Percentiles rank a stretch among this genome's conserved stretches.
These are phyloP conservation scores for Stenocarpella maydis DNA, from an alignment of 2,329 filamentous ascomycete species.

Conservation along the genomic window DNA sequence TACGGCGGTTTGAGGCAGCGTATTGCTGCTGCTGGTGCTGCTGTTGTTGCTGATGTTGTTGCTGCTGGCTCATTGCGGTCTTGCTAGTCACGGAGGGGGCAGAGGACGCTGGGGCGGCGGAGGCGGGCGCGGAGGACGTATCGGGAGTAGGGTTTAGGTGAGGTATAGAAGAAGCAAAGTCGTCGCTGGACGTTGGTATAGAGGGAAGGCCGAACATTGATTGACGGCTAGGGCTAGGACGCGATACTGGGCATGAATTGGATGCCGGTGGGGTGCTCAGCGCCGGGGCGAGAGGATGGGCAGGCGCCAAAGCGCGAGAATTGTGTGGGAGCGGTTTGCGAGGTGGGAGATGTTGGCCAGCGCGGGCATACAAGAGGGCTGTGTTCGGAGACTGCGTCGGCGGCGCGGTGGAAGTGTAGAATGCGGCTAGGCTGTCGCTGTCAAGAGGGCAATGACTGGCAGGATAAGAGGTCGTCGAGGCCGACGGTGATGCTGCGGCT, in stretches of 20 bases:
- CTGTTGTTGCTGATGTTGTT: constrained; percentile 37
- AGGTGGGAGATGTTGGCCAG: neutral
- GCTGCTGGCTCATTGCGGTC: constrained; percentile 48
- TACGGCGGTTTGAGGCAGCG: constrained; percentile 46
- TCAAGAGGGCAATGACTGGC: neutral
- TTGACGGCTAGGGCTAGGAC: constrained; percentile 4
- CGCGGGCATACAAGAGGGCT: constrained; percentile 1
- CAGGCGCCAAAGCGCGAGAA: constrained; percentile 9
- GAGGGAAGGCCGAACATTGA: constrained; percentile 34
- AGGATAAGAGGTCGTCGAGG: constrained; percentile 20
- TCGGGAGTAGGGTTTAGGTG: constrained; percentile 24
- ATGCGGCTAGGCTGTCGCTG: constrained; percentile 13
- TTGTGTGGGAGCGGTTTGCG: constrained; percentile 15
- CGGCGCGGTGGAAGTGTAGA: neutral
- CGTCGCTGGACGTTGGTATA: constrained; percentile 36
- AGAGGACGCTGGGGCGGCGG: constrained; percentile 6
- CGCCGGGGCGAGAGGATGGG: constrained; percentile 24
- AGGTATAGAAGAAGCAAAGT: constrained; percentile 35
- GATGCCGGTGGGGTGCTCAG: neutral
- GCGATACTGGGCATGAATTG: constrained; percentile 18
- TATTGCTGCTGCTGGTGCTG: constrained; percentile 46
- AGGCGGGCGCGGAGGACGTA: constrained; percentile 2
- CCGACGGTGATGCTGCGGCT: constrained; percentile 18
- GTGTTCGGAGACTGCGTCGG: neutral
- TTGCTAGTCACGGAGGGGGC: neutral